A percentile compares a stretch with the other conserved stretches of the same genome.
Evolutionary conservation across 352 stramenopile genomes (phyloP).

Genomic region (Blastocystis sp.): DNA sequence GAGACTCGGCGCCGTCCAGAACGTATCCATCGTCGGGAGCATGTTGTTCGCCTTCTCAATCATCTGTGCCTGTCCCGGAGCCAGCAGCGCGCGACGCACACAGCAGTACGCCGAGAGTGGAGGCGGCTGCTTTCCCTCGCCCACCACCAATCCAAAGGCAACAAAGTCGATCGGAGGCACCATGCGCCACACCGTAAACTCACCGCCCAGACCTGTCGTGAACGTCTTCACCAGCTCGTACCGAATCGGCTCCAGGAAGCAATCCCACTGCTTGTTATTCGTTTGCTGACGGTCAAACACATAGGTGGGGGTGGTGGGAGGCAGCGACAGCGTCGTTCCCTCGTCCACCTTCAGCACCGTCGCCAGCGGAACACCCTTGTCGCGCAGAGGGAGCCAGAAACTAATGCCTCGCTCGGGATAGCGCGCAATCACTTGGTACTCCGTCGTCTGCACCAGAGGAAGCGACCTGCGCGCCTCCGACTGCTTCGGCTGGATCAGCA

Average conservation of each 20-base stretch:
- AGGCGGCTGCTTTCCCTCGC: neutral
- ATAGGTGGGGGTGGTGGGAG: neutral
- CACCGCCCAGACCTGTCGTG: neutral
- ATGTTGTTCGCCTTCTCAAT: conserved; percentile 46
- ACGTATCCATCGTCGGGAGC: neutral
- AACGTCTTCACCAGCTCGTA: neutral
- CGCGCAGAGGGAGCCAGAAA: conserved; percentile 15
- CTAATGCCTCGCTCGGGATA: conserved; percentile 32
- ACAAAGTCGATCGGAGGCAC: conserved; percentile 29
- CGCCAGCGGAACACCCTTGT: neutral
- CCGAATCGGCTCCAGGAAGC: neutral
- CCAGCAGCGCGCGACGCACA: neutral
- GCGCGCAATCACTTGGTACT: conserved; percentile 7
- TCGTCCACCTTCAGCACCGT: conserved; percentile 34
- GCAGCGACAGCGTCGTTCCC: neutral
- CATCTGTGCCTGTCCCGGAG: neutral
- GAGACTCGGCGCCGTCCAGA: conserved; percentile 7
- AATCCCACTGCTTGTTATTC: neutral
- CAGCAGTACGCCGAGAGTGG: conserved; percentile 21
- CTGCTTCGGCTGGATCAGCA: neutral
- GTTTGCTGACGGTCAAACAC: neutral
- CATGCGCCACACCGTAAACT: conserved; percentile 24
- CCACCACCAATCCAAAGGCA: conserved; percentile 37
- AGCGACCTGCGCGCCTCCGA: conserved; percentile 4
- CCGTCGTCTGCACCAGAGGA: neutral